Conservation (phyloP, 352 stramenopile genomes). For the Thalassiosira oceanica region DNA sequence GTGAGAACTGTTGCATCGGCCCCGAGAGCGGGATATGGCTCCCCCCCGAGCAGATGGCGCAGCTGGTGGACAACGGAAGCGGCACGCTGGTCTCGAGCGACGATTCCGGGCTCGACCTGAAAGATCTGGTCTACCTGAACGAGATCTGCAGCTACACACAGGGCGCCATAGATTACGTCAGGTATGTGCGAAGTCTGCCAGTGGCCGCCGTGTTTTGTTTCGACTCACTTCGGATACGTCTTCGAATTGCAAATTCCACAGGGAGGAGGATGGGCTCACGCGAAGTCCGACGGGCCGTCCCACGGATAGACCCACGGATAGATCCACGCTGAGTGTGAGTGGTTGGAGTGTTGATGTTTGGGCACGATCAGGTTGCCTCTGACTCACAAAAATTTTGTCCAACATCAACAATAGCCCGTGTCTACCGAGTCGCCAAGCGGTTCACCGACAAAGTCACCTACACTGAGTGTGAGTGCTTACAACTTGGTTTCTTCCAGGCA, state of each 20-base stretch:
- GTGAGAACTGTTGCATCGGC: conserved; percentile 7
- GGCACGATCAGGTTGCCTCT: not conserved
- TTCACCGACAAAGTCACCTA: too few species aligned
- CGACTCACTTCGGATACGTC: too few species aligned
- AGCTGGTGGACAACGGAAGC: too few species aligned
- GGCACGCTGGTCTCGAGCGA: not conserved
- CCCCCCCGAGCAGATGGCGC: too few species aligned
- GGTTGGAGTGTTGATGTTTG: not conserved
- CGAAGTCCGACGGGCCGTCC: not conserved
- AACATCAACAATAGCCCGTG: too few species aligned
- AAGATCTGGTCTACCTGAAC: conserved; percentile 38
- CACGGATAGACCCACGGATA: not conserved
- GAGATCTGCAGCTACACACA: conserved; percentile 59
- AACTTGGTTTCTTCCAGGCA: not conserved
- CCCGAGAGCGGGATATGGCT: conserved; percentile 36
- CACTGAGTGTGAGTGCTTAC: not conserved
- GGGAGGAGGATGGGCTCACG: conserved; percentile 2
- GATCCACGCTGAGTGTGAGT: not conserved
- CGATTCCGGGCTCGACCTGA: conserved; percentile 21
- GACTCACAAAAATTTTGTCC: not conserved
- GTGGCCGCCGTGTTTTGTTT: too few species aligned
- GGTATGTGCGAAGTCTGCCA: not conserved
- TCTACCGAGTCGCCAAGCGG: not conserved
- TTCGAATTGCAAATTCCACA: too few species aligned
- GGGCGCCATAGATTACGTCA: conserved; percentile 48